Conservation (phyloP, 2,329 filamentous ascomycete genomes). For the Colletotrichum phormii region DNA sequence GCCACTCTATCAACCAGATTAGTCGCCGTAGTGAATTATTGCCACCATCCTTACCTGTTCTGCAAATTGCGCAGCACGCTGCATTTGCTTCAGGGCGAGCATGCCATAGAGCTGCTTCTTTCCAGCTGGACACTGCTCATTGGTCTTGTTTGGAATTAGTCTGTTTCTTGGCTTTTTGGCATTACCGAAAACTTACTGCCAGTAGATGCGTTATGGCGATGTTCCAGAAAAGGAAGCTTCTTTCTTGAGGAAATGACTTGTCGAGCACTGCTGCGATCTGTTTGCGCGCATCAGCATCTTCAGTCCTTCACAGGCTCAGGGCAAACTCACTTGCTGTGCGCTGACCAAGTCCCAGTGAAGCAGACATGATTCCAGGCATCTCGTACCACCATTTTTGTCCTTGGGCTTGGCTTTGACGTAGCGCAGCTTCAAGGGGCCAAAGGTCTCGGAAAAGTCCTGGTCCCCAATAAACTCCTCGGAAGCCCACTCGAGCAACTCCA, state of each 20-base stretch:
- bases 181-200: constrained; percentile 53
- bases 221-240: constrained; percentile 65
- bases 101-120: constrained; percentile 65
- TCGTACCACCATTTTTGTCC: constrained; percentile 53
- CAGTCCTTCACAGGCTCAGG: not conserved
- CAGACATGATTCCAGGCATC: constrained; percentile 65
- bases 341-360: constrained; percentile 66
- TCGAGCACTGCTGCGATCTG: constrained; percentile 68
- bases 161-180: too few species aligned
- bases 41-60: constrained; percentile 52
- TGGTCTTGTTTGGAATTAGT: constrained; percentile 49
- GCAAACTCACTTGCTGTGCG: constrained; percentile 62
- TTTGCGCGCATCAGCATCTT: not conserved
- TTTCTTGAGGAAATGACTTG: constrained; percentile 60
- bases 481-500: constrained; percentile 68
- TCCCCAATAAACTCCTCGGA: constrained; percentile 51
- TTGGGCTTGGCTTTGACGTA: constrained; percentile 66
- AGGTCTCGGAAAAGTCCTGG: constrained; percentile 56
- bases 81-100: constrained; percentile 62
- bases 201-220: constrained; percentile 65
- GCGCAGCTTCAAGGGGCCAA: constrained; percentile 62
- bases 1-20: constrained; percentile 3
- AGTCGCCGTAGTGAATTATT: not conserved
- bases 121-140: constrained; percentile 57
- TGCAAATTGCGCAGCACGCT: constrained; percentile 59